Conservation (phyloP, 1,284 basidiomycete species). For the Agaricales sp. region DNA sequence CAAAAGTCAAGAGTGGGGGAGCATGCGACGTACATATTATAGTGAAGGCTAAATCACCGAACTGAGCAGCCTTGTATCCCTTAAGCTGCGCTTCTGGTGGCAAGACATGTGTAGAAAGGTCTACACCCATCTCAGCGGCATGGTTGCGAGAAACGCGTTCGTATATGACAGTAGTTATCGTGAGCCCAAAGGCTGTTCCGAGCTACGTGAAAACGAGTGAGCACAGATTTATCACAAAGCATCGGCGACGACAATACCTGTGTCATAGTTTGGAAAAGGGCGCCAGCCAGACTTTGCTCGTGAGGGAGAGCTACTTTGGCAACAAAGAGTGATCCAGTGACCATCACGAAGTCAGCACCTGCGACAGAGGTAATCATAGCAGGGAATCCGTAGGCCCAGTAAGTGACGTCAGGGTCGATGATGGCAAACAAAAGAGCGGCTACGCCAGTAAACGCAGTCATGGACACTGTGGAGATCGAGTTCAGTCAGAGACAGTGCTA, state of each 20-base stretch:
- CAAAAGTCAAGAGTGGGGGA: neutral
- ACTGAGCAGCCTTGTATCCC: conserved; percentile 55
- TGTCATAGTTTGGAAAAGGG: conserved; percentile 67
- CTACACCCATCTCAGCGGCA: conserved; percentile 22
- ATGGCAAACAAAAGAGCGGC: conserved; percentile 69
- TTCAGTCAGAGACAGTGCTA: neutral
- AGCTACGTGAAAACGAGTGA: conserved; percentile 28
- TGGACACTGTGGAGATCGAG: conserved; percentile 25
- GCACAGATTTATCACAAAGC: neutral
- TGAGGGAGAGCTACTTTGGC: conserved; percentile 60
- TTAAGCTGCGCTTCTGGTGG: conserved; percentile 30
- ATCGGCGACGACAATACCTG: conserved; percentile 32
- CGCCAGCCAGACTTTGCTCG: conserved; percentile 75
- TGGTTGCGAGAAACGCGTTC: conserved; percentile 33
- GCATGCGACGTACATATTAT: conserved; percentile 30
- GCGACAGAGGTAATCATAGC: conserved; percentile 63
- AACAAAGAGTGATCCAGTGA: conserved; percentile 67
- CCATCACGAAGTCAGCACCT: conserved; percentile 74
- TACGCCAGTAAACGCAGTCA: conserved; percentile 50
- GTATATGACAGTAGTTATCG: conserved; percentile 67
- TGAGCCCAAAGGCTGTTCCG: conserved; percentile 67
- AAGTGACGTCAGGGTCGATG: conserved; percentile 48
- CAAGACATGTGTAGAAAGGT: conserved; percentile 20
- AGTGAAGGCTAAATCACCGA: conserved; percentile 52
- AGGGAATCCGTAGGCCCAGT: conserved; percentile 79